phyloP scores from a whole-genome alignment of 495 filamentous ascomycete species.

The Annulohypoxylon stygium region DNA sequence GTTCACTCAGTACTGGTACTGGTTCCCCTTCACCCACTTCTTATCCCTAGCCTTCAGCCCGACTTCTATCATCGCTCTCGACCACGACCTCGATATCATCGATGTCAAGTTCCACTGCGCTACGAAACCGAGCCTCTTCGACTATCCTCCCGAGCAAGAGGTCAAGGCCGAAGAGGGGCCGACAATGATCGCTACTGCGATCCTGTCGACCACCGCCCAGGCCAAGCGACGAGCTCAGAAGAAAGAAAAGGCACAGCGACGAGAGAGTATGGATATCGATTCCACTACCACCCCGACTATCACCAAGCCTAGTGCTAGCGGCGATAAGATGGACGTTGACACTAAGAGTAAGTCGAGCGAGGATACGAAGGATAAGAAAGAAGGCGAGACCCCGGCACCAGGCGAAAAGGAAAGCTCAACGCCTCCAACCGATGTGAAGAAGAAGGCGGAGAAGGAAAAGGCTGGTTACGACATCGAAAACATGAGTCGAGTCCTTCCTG shows the following conservation, averaged over 20 bases:
- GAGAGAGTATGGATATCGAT: slow-evolving; percentile 92
- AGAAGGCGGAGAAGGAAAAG: slow-evolving; percentile 96
- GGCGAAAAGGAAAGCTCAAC: slow-evolving; percentile 70
- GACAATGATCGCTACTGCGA: slow-evolving; percentile 93
- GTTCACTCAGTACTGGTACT: slow-evolving; percentile 99
- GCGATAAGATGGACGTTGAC: slow-evolving; percentile 93
- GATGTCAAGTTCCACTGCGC: slow-evolving; percentile 96
- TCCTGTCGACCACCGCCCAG: slow-evolving; percentile 96
- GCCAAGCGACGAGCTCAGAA: slow-evolving; percentile 92
- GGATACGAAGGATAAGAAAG: slow-evolving; percentile 71
- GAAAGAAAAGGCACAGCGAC: slow-evolving; percentile 75
- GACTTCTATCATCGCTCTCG: slow-evolving; percentile 93
- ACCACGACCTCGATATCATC: slow-evolving; percentile 94
- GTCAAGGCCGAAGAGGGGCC: slow-evolving; percentile 93
- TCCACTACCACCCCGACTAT: slow-evolving; percentile 81
- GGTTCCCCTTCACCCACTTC: slow-evolving; percentile 99
- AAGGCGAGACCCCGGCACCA: slow-evolving; percentile 55
- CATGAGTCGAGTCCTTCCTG: slow-evolving; percentile 93
- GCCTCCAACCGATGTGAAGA: slow-evolving; percentile 69
- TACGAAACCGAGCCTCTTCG: slow-evolving; percentile 93
- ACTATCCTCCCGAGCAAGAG: slow-evolving; percentile 97
- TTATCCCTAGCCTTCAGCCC: slow-evolving; percentile 92
- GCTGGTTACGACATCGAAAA: slow-evolving; percentile 96
- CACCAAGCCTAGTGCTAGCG: slow-evolving; percentile 65
- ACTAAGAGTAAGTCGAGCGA: slow-evolving; percentile 73